These are phyloP conservation scores for Aspergillus luchuensis DNA, from an alignment of 2,329 filamentous ascomycete species.

Conservation along the genomic window DNA sequence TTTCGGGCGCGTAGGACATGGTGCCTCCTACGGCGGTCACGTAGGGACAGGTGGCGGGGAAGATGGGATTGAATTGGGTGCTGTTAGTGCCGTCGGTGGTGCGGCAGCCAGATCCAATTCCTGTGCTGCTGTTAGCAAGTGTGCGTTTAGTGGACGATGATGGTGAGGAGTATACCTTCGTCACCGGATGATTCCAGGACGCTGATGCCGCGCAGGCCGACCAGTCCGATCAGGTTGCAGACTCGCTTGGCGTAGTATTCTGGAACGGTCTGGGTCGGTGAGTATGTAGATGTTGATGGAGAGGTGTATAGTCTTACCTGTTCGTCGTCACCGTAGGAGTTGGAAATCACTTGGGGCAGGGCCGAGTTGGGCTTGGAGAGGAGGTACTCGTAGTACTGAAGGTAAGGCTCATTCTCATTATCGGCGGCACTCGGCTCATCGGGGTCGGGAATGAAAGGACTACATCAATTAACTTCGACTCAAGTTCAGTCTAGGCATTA, in stretches of 20 bases:
- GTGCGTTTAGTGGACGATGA: too few species aligned
- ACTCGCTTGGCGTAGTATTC: slow-evolving; percentile 61
- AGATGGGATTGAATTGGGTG: slow-evolving; percentile 61
- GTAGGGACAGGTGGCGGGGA: slow-evolving; percentile 69
- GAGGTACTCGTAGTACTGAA: slow-evolving; percentile 63
- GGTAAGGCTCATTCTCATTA: slow-evolving; percentile 69
- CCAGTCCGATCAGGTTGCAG: slow-evolving; percentile 65
- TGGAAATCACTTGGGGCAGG: slow-evolving; percentile 64
- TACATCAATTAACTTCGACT: background rate
- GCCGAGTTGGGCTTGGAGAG: slow-evolving; percentile 50
- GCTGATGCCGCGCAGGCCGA: slow-evolving; percentile 65
- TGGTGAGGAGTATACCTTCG: slow-evolving; percentile 24
- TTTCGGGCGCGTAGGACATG: slow-evolving; percentile 51
- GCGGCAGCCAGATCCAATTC: slow-evolving; percentile 57
- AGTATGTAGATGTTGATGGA: background rate
- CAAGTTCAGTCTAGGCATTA: background rate
- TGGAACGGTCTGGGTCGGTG: slow-evolving; percentile 55
- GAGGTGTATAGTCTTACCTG: slow-evolving; percentile 16
- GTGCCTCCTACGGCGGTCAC: slow-evolving; percentile 68
- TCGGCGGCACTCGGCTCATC: slow-evolving; percentile 33
- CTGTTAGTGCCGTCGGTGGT: slow-evolving; percentile 49
- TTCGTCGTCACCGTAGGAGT: slow-evolving; percentile 69
- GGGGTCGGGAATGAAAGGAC: slow-evolving; percentile 54
- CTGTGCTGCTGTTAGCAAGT: slow-evolving; percentile 27
- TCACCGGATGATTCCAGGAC: slow-evolving; percentile 65